Conservation (phyloP, 2,329 filamentous ascomycete species). For the Exophiala phaeomuriformis region DNA sequence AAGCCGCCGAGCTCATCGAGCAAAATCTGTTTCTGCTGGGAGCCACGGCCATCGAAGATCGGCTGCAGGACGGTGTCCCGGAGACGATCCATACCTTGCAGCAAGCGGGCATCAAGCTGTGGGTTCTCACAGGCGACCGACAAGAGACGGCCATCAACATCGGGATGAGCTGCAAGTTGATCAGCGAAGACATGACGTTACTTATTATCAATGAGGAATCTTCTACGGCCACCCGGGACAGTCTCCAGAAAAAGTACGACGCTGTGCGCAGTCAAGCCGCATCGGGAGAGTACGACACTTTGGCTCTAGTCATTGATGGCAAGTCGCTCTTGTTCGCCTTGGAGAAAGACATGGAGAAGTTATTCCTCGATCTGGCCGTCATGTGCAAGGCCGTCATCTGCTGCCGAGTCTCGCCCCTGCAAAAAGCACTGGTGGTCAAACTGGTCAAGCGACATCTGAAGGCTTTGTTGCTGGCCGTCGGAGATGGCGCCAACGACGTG, state of each 20-base stretch:
- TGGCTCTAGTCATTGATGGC: conserved; percentile 91
- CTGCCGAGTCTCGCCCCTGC: conserved; percentile 82
- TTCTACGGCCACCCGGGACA: conserved; percentile 70
- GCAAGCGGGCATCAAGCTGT: conserved; percentile 94
- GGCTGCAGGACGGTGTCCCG: conserved; percentile 91
- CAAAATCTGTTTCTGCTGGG: conserved; percentile 85
- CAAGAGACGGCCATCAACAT: conserved; percentile 99
- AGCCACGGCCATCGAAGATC: conserved; percentile 94
- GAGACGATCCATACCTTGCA: conserved; percentile 97
- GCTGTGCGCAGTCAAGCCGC: conserved; percentile 79
- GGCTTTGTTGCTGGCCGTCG: conserved; percentile 86
- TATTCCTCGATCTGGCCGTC: conserved; percentile 86
- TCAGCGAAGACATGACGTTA: conserved; percentile 97
- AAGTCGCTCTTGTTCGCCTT: conserved; percentile 90
- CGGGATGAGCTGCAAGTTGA: conserved; percentile 97
- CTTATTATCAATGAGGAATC: conserved; percentile 91
- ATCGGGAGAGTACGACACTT: conserved; percentile 57
- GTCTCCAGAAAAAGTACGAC: conserved; percentile 86
- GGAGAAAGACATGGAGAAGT: conserved; percentile 86
- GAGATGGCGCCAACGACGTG: conserved; percentile 97
- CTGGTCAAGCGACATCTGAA: conserved; percentile 92
- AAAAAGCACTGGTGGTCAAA: conserved; percentile 96
- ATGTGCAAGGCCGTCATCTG: conserved; percentile 99
- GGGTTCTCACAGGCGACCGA: conserved; percentile 94
- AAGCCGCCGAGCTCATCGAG: conserved; percentile 92